Evolutionary conservation across 495 filamentous ascomycete genomes (phyloP).

Genomic region (Aspergillus steynii): DNA sequence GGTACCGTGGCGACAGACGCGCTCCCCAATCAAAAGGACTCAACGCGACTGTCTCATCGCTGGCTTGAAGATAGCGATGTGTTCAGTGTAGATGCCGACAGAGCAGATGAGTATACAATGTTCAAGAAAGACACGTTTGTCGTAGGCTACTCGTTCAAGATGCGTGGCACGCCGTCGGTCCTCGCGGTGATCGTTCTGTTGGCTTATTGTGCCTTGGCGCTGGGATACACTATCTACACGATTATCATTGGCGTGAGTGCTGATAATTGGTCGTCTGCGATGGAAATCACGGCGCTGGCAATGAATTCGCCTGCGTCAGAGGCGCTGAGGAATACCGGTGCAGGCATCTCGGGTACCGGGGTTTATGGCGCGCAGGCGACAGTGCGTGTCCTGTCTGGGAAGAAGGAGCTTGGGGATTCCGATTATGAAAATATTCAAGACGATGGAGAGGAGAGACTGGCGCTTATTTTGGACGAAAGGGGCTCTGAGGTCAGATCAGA

Average conservation of each 20-base stretch:
- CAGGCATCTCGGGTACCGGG: not conserved
- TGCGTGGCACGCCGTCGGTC: not conserved
- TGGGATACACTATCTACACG: not conserved
- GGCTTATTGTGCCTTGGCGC: not conserved
- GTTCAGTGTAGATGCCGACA: not conserved
- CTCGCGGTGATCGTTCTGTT: not conserved
- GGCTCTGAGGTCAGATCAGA: not conserved
- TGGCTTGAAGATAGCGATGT: constrained; percentile 1
- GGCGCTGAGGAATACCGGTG: not conserved
- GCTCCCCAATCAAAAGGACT: not conserved
- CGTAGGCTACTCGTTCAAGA: not conserved
- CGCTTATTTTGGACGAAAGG: not conserved
- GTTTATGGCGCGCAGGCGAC: not conserved
- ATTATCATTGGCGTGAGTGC: not conserved
- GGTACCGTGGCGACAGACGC: not conserved
- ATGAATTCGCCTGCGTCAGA: not conserved
- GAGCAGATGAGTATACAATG: not conserved
- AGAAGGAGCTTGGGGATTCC: not conserved
- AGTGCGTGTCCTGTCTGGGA: not conserved
- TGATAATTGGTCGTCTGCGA: not conserved
- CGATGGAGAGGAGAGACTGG: not conserved
- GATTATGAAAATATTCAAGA: not conserved
- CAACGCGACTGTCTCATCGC: not conserved
- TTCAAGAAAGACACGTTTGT: not conserved
- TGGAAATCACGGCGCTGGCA: not conserved